Evolutionary conservation across 148 eudicot genomes (phyloP).

Genomic region (Nyssa sinensis): DNA sequence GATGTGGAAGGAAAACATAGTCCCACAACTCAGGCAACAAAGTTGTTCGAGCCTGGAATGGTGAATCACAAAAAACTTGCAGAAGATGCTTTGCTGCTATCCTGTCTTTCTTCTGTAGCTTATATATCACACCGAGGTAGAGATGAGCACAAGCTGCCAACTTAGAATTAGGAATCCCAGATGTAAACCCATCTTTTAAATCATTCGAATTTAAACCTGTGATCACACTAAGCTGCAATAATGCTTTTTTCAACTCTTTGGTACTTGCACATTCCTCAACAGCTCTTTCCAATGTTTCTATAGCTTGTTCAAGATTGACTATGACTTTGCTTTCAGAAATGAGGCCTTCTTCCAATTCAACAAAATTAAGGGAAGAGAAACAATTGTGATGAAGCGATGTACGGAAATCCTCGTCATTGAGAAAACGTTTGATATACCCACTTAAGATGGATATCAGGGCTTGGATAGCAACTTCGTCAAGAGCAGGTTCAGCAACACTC

Average conservation of each 20-base stretch:
- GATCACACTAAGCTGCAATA: slow-evolving; percentile 53
- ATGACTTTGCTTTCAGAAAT: slow-evolving; percentile 40
- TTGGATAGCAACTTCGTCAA: slow-evolving; percentile 44
- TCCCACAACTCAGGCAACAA: slow-evolving; percentile 54
- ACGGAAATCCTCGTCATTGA: slow-evolving; percentile 38
- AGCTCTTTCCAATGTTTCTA: slow-evolving; percentile 49
- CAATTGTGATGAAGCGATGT: slow-evolving; percentile 39
- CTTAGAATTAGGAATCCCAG: slow-evolving; percentile 42
- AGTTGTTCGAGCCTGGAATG: slow-evolving; percentile 42
- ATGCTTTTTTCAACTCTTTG: slow-evolving; percentile 48
- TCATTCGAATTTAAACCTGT: slow-evolving; percentile 47
- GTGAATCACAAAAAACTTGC: slow-evolving; percentile 53
- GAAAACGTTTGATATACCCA: slow-evolving; percentile 32
- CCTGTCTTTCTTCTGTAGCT: slow-evolving; percentile 44
- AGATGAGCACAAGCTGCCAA: slow-evolving; percentile 57
- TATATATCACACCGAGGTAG: slow-evolving; percentile 45
- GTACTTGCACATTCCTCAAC: slow-evolving; percentile 32
- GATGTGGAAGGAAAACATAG: slow-evolving; percentile 42
- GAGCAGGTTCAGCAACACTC: slow-evolving; percentile 32
- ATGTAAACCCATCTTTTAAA: slow-evolving; percentile 41
- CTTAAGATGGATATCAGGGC: slow-evolving; percentile 49
- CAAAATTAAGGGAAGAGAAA: slow-evolving; percentile 36
- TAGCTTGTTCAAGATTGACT: slow-evolving; percentile 49
- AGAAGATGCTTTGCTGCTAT: slow-evolving; percentile 49
- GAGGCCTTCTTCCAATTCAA: slow-evolving; percentile 26